A percentile compares a stretch with the other conserved stretches of the same genome.
Evolutionary conservation across 495 filamentous ascomycete genomes (phyloP).

Genomic region (Neurospora discreta): DNA sequence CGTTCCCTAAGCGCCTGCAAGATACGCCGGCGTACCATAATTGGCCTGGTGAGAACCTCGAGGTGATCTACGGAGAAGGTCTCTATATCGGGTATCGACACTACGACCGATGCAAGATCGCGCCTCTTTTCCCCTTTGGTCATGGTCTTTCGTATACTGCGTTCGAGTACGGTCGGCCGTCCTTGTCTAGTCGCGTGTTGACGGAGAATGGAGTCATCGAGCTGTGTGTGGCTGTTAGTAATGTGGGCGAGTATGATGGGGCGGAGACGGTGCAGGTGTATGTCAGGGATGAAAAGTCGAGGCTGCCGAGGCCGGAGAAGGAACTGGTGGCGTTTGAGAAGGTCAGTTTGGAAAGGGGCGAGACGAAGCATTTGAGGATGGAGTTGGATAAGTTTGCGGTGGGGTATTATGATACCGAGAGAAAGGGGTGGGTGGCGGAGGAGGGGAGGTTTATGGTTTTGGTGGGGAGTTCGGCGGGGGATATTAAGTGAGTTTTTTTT

Average conservation of each 20-base stretch:
- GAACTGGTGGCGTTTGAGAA: conserved; percentile 76
- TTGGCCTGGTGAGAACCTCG: conserved; percentile 69
- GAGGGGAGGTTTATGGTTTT: conserved; percentile 59
- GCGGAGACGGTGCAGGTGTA: conserved; percentile 77
- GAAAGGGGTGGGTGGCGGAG: conserved; percentile 65
- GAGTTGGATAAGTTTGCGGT: conserved; percentile 61
- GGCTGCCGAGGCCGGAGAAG: conserved; percentile 58
- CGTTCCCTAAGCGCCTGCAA: conserved; percentile 59
- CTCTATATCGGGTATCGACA: conserved; percentile 76
- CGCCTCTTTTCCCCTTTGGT: conserved; percentile 68
- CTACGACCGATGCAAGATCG: conserved; percentile 60
- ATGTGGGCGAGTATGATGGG: conserved; percentile 52
- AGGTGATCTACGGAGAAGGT: conserved; percentile 75
- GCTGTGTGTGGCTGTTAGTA: conserved; percentile 53
- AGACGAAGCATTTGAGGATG: conserved; percentile 58
- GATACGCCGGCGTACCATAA: conserved; percentile 79
- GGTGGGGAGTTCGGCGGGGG: conserved; percentile 40
- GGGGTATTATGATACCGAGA: conserved; percentile 69
- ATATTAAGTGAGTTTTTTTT: conserved; percentile 29
- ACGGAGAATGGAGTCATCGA: conserved; percentile 44
- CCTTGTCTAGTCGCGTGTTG: conserved; percentile 37
- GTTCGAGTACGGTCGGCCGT: conserved; percentile 57
- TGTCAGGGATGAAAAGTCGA: conserved; percentile 42
- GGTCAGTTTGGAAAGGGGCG: conserved; percentile 54
- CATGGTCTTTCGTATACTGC: conserved; percentile 75